Conservation (phyloP, 768 basidiomycete genomes). For the Brasilioporus rufonigricans region DNA sequence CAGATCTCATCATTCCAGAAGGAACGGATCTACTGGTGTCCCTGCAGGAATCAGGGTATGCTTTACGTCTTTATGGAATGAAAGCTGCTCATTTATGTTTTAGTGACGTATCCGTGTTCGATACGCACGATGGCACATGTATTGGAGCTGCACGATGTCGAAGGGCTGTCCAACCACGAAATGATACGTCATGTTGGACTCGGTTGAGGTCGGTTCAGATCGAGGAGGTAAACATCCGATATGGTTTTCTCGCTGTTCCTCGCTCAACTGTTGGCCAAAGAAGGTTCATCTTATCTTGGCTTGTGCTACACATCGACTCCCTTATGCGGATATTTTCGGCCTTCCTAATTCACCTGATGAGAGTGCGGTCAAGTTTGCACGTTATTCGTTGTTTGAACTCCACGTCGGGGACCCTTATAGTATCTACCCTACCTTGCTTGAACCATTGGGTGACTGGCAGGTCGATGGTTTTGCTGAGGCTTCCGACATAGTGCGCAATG, state of each 20-base stretch:
- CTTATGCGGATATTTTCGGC: conserved; percentile 23
- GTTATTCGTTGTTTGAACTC: conserved; percentile 26
- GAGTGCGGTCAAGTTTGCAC: conserved; percentile 1
- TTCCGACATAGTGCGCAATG: conserved; percentile 43
- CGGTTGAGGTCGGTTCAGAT: conserved; percentile 20
- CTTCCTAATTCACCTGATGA: conserved; percentile 15
- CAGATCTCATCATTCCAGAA: conserved; percentile 47
- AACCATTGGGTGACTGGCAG: conserved; percentile 53
- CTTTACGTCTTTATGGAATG: neutral
- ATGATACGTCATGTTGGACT: conserved; percentile 19
- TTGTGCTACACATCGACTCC: conserved; percentile 38
- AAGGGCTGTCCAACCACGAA: conserved; percentile 1
- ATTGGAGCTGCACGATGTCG: conserved; percentile 21
- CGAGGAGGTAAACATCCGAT: conserved; percentile 14
- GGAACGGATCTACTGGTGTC: conserved; percentile 44
- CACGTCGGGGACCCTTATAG: conserved; percentile 20
- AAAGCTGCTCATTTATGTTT: conserved; percentile 4
- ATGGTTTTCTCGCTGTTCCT: neutral
- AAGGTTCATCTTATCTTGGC: conserved; percentile 38
- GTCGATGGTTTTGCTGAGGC: conserved; percentile 47
- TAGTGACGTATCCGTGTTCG: conserved; percentile 56
- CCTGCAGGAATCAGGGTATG: conserved; percentile 67
- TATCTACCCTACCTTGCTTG: conserved; percentile 32
- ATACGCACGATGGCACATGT: conserved; percentile 50
- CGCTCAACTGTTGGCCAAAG: conserved; percentile 10